Evolutionary conservation across 1,284 basidiomycete species (phyloP).

Genomic region (Cerioporus squamosus): DNA sequence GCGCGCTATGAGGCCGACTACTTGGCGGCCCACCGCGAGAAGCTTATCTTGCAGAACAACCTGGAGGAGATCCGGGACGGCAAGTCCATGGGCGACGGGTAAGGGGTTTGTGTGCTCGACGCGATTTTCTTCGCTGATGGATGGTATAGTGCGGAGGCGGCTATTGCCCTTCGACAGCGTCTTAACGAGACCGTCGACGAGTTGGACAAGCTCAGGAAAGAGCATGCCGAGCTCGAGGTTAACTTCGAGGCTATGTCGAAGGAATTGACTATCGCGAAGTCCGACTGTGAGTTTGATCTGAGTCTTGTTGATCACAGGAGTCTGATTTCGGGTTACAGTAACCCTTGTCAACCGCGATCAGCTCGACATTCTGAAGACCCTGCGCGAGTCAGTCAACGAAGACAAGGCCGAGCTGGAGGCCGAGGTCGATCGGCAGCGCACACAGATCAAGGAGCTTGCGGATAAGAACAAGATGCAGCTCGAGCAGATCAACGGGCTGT

Average conservation of each 20-base stretch:
- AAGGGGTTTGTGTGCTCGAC: conserved; percentile 20
- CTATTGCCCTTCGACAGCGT: conserved; percentile 84
- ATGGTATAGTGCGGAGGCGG: conserved; percentile 73
- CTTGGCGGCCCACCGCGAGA: conserved; percentile 82
- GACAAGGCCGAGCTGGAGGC: conserved; percentile 81
- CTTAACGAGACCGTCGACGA: conserved; percentile 89
- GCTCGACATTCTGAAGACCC: conserved; percentile 77
- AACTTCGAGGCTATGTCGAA: conserved; percentile 67
- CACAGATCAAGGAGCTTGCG: conserved; percentile 71
- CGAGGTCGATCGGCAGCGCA: conserved; percentile 67
- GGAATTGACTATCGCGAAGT: conserved; percentile 84
- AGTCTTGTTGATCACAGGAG: neutral
- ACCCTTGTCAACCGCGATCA: conserved; percentile 86
- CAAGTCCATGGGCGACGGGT: conserved; percentile 84
- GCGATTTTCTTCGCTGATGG: conserved; percentile 7
- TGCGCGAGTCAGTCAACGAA: conserved; percentile 88
- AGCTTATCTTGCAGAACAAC: conserved; percentile 79
- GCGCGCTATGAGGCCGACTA: conserved; percentile 90
- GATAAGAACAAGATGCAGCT: conserved; percentile 93
- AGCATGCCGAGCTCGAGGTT: conserved; percentile 74
- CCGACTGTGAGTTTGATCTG: conserved; percentile 70
- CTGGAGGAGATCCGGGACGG: conserved; percentile 90
- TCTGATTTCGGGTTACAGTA: conserved; percentile 47
- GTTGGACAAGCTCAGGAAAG: conserved; percentile 73
- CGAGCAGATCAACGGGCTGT: conserved; percentile 85